phyloP scores from a whole-genome alignment of 2,329 filamentous ascomycete genomes.

The Laburnicola sp. region DNA sequence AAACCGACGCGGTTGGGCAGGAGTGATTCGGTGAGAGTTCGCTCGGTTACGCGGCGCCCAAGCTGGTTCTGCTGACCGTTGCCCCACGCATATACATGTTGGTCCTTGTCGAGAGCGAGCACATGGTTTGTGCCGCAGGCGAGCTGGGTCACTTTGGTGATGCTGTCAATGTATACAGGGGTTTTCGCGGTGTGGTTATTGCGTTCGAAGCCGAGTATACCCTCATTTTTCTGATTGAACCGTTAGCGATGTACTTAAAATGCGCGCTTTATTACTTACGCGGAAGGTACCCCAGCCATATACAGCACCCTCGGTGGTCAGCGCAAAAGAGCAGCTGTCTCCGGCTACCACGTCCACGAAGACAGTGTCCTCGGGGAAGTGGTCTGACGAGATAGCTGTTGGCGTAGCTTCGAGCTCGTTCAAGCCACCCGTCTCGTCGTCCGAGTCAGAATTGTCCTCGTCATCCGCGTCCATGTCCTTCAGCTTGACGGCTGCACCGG shows the following conservation, averaged over 20 bases:
- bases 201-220: conserved; percentile 66
- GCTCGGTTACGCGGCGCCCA: conserved; percentile 66
- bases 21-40: conserved; percentile 58
- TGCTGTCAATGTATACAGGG: conserved; percentile 60
- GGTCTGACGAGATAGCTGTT: conserved; percentile 56
- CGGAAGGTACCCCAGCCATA: conserved; percentile 87
- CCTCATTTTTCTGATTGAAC: conserved; percentile 61
- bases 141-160: conserved; percentile 68
- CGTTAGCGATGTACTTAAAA: too few species aligned
- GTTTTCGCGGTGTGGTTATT: conserved; percentile 45
- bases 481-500: conserved; percentile 62
- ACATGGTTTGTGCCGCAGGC: conserved; percentile 72
- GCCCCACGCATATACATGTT: conserved; percentile 71
- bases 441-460: conserved; percentile 49
- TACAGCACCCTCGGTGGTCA: conserved; percentile 74
- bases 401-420: conserved; percentile 76
- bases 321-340: conserved; percentile 74
- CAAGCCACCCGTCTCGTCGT: conserved; percentile 63
- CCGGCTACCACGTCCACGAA: conserved; percentile 71
- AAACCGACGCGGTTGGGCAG: conserved; percentile 62
- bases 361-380: conserved; percentile 63
- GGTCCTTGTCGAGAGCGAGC: conserved; percentile 66
- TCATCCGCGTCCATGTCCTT: conserved; percentile 58
- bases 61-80: conserved; percentile 72
- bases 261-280: too few species aligned